Evolutionary conservation across 768 basidiomycete genomes (phyloP), one percentile per base, ranked within the genome.

Genomic region (Pulveroboletus frians): DNA sequence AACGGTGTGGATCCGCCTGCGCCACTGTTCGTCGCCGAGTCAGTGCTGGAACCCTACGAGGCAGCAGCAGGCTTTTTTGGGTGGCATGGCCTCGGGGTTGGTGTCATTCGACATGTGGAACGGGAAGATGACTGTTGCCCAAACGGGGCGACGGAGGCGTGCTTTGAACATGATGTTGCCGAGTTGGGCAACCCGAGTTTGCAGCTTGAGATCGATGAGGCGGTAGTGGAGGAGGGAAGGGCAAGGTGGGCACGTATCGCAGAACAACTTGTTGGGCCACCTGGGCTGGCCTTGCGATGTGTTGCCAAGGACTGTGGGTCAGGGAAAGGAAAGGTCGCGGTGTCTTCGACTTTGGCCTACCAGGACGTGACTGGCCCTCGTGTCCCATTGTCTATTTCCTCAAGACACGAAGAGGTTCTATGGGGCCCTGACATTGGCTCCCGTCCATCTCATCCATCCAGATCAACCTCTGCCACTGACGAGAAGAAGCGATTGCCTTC

Each of bases 51-150:
- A 15, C 51, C 63, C 11, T 65, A 65, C 47, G 63, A 65, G 44
- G 59, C 64, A 0, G 57, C 64, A 1, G 55, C 59, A 4, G 63
- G 61, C 40, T 65, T 65, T 56, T 66, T 48, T 44, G 63, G 63
- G 4, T 66, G 64, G 63, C 53, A 50, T 20, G 64, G 64, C 20
- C 52, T 65, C 29, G 55, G 61, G 15, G 20, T 52, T 11, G 62
- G 47, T 18, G 21, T 44, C 46, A 30, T 45, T 34, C 47, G 23
- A n/a, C 15, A 38, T 15, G 29, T 30, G 34, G 23, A 49, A 18
- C 23, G 26, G 26, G 47, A 38, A 17, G 39, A 26, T 17, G 46
- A 20, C 1, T 11, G 17, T 29, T 38, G 36, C 15, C 44, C 50
- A 43, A 20, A n/a, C 10, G 14, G 29, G 30, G 46, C 7, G 11